phyloP scores from a whole-genome alignment of 345 rosid species.

The Populus pruinosa region DNA sequence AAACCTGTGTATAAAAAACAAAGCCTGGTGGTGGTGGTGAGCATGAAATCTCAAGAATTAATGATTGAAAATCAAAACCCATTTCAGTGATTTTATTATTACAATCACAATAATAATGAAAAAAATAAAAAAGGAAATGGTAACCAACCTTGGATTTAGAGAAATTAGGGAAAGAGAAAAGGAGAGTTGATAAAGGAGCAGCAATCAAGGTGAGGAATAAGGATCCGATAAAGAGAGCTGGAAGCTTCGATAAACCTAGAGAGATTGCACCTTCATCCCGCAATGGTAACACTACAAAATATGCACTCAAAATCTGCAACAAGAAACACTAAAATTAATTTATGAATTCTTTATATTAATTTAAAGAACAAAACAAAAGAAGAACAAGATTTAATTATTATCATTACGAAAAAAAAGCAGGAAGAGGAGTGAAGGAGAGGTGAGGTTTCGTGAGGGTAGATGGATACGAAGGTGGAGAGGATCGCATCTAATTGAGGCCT shows the following conservation, averaged over 20 bases:
- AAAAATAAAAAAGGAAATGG: not conserved
- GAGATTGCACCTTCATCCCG: slow-evolving; percentile 92
- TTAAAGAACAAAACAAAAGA: not conserved
- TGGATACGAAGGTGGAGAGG: slow-evolving; percentile 60
- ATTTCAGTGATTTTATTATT: not conserved
- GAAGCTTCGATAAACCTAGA: slow-evolving; percentile 74
- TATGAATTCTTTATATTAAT: not conserved
- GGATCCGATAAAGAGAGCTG: slow-evolving; percentile 73
- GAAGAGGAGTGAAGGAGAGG: slow-evolving; percentile 70
- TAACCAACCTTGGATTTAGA: slow-evolving; percentile 68
- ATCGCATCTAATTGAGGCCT: slow-evolving; percentile 43
- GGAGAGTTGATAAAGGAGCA: slow-evolving; percentile 82
- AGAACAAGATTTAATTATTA: not conserved
- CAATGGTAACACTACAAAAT: slow-evolving; percentile 82
- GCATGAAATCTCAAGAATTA: too few species aligned
- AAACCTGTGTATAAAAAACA: slow-evolving; percentile 88
- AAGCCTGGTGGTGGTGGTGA: slow-evolving; percentile 58
- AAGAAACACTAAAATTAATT: not conserved
- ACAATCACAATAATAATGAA: not conserved
- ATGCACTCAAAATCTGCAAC: slow-evolving; percentile 74
- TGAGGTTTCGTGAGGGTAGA: slow-evolving; percentile 78
- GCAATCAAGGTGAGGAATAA: slow-evolving; percentile 72
- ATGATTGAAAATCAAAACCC: too few species aligned
- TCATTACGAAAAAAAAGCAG: slow-evolving; percentile 81
- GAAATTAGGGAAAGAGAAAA: slow-evolving; percentile 68